Evolutionary conservation across 2,329 filamentous ascomycete genomes (phyloP).

Genomic region (Ampelomyces quisqualis): DNA sequence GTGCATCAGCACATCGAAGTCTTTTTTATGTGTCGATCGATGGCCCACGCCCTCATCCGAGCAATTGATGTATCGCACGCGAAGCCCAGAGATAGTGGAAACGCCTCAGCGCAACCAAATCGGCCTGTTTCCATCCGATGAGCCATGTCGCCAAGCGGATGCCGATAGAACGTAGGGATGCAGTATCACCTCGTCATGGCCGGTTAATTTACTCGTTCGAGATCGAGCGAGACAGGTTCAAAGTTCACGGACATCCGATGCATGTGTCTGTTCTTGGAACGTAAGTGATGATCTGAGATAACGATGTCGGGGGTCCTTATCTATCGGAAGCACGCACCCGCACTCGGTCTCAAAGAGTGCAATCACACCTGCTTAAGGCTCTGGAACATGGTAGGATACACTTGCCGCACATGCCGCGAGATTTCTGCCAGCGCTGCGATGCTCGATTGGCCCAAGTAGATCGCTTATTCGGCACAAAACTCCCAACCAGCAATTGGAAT

Average conservation of each 20-base stretch:
- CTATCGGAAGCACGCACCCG: background rate
- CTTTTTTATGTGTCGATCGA: conserved; percentile 9
- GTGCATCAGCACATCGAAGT: conserved; percentile 3
- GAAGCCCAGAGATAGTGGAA: conserved; percentile 1
- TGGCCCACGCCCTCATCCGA: conserved; percentile 1
- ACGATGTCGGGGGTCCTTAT: background rate
- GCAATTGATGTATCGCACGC: conserved; percentile 9
- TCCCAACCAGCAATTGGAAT: too few relatives aligned
- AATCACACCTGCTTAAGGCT: too few relatives aligned
- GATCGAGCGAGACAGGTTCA: background rate
- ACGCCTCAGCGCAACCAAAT: background rate
- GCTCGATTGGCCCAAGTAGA: too few relatives aligned
- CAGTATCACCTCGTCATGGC: background rate
- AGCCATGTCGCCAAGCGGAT: conserved; percentile 4
- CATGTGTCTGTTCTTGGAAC: background rate
- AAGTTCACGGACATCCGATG: background rate
- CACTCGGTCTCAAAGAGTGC: background rate
- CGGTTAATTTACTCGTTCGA: background rate
- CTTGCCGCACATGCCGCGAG: too few relatives aligned
- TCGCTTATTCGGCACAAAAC: too few relatives aligned
- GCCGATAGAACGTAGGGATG: background rate
- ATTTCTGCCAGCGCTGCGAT: too few relatives aligned
- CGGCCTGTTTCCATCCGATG: conserved; percentile 12
- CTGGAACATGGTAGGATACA: too few relatives aligned
- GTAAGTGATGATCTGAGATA: background rate